Base-by-base conservation (phyloP, 805 yeast genomes). In the Brettanomyces bruxellensis region DNA sequence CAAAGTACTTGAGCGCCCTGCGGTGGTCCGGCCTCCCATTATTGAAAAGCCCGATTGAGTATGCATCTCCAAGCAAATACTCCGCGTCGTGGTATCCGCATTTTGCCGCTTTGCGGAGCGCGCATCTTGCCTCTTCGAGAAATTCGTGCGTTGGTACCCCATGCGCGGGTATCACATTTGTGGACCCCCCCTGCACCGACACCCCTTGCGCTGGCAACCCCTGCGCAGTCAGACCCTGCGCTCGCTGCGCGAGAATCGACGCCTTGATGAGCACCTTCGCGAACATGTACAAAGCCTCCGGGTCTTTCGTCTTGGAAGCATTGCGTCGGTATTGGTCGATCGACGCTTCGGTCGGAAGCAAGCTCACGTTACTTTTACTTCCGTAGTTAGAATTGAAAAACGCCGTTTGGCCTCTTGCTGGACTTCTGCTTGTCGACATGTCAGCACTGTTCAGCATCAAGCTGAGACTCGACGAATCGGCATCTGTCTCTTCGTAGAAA, bases 31-130 rank as follows among this genome's bases (percentile, higher is more conserved):
- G 70, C 60, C 84, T 86, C 1, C 90, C 93, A 43, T 45, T 49
- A 28, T 37, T 47, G 47, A 89, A 72, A 0, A 86, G 87, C 3
- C 95, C 95, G 2, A 91, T 81, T 11, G 90, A 76, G 62, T 82
- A 82, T 0, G 91, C 89, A 64, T 91, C 98, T n/a, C 81, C 99
- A 30, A 93, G 67, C 25, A 90, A 71, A 59, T 91, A 93, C 62
- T 93, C 98, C 0, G 98, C 95, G 45, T 91, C 96, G 1, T 83
- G 73, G 55, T 81, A 83, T 36, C 55, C 56, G 3, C 45, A 12
- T 38, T 49, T 52, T 30, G 49, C 45, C 1, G 55, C 44, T 46
- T 49, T 52, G 34, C 53, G 52, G 52, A 90, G 71, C 53, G 85
- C 83, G 47, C 70, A 69, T 22, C 76, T 69, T 0, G 96, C 91